Base-by-base conservation (phyloP, 2,329 filamentous ascomycete genomes). In the Mycocentrospora acerina region DNA sequence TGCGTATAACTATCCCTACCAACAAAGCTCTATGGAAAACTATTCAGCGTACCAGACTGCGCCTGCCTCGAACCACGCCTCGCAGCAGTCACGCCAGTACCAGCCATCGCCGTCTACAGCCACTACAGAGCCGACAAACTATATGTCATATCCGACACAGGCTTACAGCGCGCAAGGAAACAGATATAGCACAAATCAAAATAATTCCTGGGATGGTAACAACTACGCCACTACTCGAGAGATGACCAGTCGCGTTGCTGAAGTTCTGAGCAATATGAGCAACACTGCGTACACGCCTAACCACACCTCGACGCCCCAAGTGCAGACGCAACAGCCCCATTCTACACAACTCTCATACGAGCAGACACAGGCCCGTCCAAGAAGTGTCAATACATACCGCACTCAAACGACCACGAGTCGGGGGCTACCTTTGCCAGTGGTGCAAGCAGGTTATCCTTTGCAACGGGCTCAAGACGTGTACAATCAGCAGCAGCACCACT, bases 181-280 rank as follows among this genome's bases (percentile, higher is more conserved):
- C 19, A 46, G 46, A 13, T 62, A 62, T 42, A 53, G 41, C 5
- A 34, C 41, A 12, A 35, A 34, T 10, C 59, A 60, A 28, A 53
- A 53, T 13, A 46, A 37, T 15, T 41, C 48, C 4, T 60, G 60
- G 62, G 46, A 36, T 15, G 40, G 44, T 12, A 57, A 33, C 31
- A 56, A 32, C 36, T 60, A 63, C 54, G 53, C 51, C 11, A 48
- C 38, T 7, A 51, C 48, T 15, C 47, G 48, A 4, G 60, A 63
- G 35, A 55, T 52, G 9, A 59, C 56, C 7, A 60, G 48, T 29
- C 42, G 53, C 16, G 62, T 62, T 19, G 62, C 63, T 19, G 59
- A 67, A 40, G 60, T 59, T 14, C 36, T 66, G 30, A 54, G 42
- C 29, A 62, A 60, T 24, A 60, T 66, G 55, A 65, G 61, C 53